A percentile compares a stretch with the other conserved stretches of the same genome.
Evolutionary conservation across 78 protist genomes (phyloP).

Genomic region (Paulinella micropora): DNA sequence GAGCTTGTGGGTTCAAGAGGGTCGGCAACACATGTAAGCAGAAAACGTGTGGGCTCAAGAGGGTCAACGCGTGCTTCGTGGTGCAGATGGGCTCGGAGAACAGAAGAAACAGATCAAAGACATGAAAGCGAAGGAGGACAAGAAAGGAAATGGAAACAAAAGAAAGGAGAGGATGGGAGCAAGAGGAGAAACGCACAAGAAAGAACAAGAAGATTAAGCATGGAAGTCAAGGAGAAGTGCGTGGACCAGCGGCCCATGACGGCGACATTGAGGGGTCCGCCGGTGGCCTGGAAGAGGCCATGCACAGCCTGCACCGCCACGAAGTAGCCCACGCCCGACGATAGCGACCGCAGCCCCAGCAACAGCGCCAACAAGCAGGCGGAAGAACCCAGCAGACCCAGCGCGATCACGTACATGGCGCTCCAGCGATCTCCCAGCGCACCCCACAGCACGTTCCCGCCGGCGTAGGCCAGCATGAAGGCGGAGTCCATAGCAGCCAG

Average conservation of each 20-base stretch:
- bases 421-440: background rate
- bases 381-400: background rate
- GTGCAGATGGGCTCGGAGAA: too few species aligned
- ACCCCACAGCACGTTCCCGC: background rate
- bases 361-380: background rate
- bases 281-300: slow-evolving; percentile 4
- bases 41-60: too few species aligned
- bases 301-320: background rate
- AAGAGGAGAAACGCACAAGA: too few species aligned
- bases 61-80: too few species aligned
- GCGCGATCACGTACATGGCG: background rate
- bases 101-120: too few species aligned
- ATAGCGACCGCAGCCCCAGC: background rate
- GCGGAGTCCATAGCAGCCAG: background rate
- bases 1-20: too few species aligned
- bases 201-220: too few species aligned
- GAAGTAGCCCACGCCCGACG: background rate
- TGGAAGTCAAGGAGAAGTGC: too few species aligned
- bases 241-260: background rate
- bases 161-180: too few species aligned
- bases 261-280: background rate
- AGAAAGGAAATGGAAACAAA: too few species aligned
- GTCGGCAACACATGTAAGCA: too few species aligned
- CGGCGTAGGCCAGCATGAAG: background rate
- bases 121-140: too few species aligned